phyloP scores from a whole-genome alignment of 2,329 filamentous ascomycete genomes.

The Escovopsis sp. region DNA sequence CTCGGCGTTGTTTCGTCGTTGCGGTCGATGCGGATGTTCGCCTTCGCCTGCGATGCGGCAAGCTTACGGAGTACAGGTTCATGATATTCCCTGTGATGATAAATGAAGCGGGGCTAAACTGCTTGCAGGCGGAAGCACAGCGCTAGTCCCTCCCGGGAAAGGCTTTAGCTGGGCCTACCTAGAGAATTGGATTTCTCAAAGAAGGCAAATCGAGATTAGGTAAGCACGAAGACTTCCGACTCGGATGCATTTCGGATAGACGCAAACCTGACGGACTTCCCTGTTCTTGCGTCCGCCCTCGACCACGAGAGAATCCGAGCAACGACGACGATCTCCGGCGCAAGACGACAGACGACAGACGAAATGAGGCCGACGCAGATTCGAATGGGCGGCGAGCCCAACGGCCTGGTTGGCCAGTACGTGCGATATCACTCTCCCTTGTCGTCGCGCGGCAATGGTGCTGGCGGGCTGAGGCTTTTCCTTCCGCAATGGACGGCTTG shows the following conservation, averaged over 20 bases:
- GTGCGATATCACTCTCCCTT: conserved; percentile 8
- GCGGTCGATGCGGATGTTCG: background rate
- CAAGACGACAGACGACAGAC: conserved; percentile 1
- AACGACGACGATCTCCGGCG: conserved; percentile 4
- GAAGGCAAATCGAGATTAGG: too few species aligned
- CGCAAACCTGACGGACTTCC: background rate
- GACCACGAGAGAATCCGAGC: conserved; percentile 5
- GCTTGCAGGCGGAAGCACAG: background rate
- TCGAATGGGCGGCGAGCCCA: conserved; percentile 18
- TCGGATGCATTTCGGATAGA: too few species aligned
- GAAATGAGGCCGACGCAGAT: conserved; percentile 28
- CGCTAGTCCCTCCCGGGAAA: conserved; percentile 21
- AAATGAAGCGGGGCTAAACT: background rate
- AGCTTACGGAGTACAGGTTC: too few species aligned
- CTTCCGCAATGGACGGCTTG: too few species aligned
- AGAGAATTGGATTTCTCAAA: too few species aligned
- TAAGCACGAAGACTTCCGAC: too few species aligned
- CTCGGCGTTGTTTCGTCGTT: background rate
- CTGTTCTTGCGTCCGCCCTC: conserved; percentile 2
- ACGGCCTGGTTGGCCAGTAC: conserved; percentile 20
- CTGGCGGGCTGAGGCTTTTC: conserved; percentile 19
- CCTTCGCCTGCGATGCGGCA: too few species aligned
- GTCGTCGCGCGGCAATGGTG: conserved; percentile 1
- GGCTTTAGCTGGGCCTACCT: conserved; percentile 17
- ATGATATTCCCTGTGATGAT: too few species aligned